Percentiles rank a stretch among this genome's conserved stretches.
Conservation (phyloP, 2,329 filamentous ascomycete species). For the Colletotrichum aenigma region DNA sequence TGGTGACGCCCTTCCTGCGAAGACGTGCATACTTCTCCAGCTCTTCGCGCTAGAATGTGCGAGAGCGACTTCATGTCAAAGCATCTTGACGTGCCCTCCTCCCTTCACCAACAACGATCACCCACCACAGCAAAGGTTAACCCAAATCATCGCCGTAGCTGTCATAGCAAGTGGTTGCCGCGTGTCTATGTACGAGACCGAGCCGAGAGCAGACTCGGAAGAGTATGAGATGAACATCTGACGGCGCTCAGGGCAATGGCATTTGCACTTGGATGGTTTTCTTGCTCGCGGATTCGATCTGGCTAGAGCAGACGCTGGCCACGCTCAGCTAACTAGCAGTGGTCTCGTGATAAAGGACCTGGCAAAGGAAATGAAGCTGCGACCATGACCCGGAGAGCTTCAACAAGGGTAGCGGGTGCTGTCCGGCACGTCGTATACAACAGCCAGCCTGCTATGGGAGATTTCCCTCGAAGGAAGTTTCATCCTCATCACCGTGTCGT, state of each 20-base stretch:
- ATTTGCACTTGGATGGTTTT: not conserved
- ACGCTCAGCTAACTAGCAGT: not conserved
- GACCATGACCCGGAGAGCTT: not conserved
- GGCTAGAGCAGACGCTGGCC: not conserved
- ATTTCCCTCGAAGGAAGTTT: fast-evolving
- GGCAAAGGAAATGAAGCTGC: not conserved
- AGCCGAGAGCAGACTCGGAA: not conserved
- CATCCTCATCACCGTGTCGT: no score
- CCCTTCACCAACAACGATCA: not conserved
- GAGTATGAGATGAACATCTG: not conserved
- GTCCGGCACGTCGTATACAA: not conserved
- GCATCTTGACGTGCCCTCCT: not conserved
- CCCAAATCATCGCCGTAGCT: not conserved
- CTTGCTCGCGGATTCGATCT: not conserved
- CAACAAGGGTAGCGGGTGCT: fast-evolving
- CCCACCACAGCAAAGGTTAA: fast-evolving
- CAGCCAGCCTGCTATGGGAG: no score
- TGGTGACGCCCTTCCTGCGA: no score
- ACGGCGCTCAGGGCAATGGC: not conserved
- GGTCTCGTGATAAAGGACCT: not conserved
- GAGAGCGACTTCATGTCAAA: not conserved
- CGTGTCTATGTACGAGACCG: not conserved
- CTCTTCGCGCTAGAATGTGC: fast-evolving
- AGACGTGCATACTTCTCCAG: no score
- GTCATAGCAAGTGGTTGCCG: fast-evolving